Evolutionary conservation across 2,329 filamentous ascomycete species (phyloP), one percentile per base, ranked within the genome.

Genomic region (Fusarium gaditjirri): DNA sequence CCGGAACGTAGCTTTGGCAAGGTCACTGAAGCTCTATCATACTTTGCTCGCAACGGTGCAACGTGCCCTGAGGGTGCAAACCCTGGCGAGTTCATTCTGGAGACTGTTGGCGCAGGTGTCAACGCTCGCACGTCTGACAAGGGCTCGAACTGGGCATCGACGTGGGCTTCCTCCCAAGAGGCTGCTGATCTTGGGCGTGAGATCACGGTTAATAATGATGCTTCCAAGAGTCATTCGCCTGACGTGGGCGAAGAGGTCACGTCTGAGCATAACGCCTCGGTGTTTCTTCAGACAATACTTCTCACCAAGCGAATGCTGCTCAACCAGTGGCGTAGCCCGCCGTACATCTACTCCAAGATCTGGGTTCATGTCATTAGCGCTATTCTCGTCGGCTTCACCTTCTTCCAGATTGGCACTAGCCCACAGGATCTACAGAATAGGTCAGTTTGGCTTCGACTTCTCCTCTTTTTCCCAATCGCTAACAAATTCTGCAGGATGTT

Each of bases 201-300:
- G 9, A 38, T 53, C 7, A 9, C 12, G n/a, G 16, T 8, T 5
- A n/a, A 19, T 21, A 29, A 13, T 16, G 19, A 29, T 38, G 12
- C 13, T 29, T 10, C 13, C 2, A 36, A 27, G 13, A 14, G 0
- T 6, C 19, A 5, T 11, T 29, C 35, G 3, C 17, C 49, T 4
- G 13, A 0, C 0, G 7, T 12, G 6, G 5, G 12, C 13, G 35
- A 29, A 6, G 49, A 17, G 12, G 27, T 2, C 3, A 16, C 25
- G 1, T 29, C 19, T 4, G 35, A 38, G 5, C 13, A 53, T 9
- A 38, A 53, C 4, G 49, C 49, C 19, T 53, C 35, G 0, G 19
- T 53, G 13, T 16, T 13, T 1, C 13, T 35, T 8, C 33, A 53
- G 23, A 38, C 23, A 7, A 3, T 38, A 5, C 33, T 36, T 21